Base-by-base conservation (phyloP, 2,329 filamentous ascomycete species). In the Neophaeococcomyces aloes region DNA sequence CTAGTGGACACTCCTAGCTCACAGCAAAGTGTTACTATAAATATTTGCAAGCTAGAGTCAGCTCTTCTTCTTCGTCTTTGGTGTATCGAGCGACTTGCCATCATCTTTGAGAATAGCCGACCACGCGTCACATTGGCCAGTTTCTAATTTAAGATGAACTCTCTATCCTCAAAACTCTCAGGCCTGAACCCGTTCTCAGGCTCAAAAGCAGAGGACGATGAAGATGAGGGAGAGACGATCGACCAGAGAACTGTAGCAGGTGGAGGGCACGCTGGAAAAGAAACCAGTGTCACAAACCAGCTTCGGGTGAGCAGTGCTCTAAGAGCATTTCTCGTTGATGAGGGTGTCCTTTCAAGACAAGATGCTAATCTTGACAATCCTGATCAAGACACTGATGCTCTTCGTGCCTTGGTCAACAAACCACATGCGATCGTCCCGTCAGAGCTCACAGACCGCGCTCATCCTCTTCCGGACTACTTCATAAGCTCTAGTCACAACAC, bases 401-500 rank as follows among this genome's bases (percentile, higher is more conserved):
- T 55, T 15, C 42, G 42, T 6, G 37, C 33, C 8, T 38, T 53
- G 15, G 34, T 55, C 36, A 40, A 48, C 32, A 52, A 49, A 33
- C 47, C 51, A 13, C 51, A 53, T 39, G 48, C 51, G 21, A 23
- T 48, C 13, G 51, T 55, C 18, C 53, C 53, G 11, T 13, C 38
- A 21, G 27, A 46, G 15, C 21, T 55, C 7, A 50, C 44, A 10
- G 53, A 55, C 29, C 42, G 51, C 17, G 50, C 49, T 15, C 46
- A 53, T 42, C 49, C 51, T 11, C 39, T 55, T 27, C 49, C 53
- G 1, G 51, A 55, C 35, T 55, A 55, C 32, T 53, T 55, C 21
- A 50, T 55, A 43, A 53, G 49, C 25, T 53, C 51, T 14, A 52
- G 49, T 32, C 53, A 55, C 36, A 55, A 55, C 41, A 55, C 53